Base-by-base conservation (phyloP, 2,329 filamentous ascomycete species). In the Akanthomyces uredinophilus region DNA sequence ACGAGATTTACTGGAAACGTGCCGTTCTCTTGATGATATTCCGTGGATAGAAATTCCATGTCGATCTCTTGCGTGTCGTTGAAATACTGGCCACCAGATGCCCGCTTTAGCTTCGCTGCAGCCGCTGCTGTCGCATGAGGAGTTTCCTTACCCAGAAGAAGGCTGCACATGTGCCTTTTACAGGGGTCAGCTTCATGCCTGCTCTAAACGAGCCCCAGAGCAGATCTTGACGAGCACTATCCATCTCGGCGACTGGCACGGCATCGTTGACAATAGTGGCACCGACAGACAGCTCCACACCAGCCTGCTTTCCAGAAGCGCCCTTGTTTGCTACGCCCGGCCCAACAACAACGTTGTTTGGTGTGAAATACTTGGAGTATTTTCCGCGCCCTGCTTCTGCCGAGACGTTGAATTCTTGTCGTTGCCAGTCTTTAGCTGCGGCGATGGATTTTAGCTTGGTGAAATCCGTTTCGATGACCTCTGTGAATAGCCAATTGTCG, bases 1-100 rank as follows among this genome's bases (percentile, higher is more conserved):
- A 92, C 89, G 1, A 93, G 82, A 70, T 92, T 91, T 58, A 92
- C 78, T 0, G 85, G 83, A 65, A 81, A 87, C 37, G 78, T 78
- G 29, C 75, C 72, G 59, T 81, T 80, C 53, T 70, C 68, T 1
- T 70, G 66, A 63, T 83, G 78, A 70, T 87, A 90, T 65, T 91
- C 80, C 24, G 78, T 78, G 1, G 89, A 90, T 2, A 93, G 80
- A 69, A 92, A 90, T 67, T 94, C 90, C 75, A 93, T 86, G 71
- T 93, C 90, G 68, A 93, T 91, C 69, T 93, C 90, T 69, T 90
- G 87, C 1, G 87, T 89, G 73, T 93, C 86, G 72, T 92, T 91
- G 75, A 84, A 85, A 73, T 91, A 92, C 88, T 91, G 27, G 64
- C 44, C 39, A 52, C 39, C 18, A 46, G 27, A 54, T 59, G 51